Evolutionary conservation across 2,329 filamentous ascomycete genomes (phyloP), one percentile per base, ranked within the genome.

Genomic region (Coleophoma crateriformis): DNA sequence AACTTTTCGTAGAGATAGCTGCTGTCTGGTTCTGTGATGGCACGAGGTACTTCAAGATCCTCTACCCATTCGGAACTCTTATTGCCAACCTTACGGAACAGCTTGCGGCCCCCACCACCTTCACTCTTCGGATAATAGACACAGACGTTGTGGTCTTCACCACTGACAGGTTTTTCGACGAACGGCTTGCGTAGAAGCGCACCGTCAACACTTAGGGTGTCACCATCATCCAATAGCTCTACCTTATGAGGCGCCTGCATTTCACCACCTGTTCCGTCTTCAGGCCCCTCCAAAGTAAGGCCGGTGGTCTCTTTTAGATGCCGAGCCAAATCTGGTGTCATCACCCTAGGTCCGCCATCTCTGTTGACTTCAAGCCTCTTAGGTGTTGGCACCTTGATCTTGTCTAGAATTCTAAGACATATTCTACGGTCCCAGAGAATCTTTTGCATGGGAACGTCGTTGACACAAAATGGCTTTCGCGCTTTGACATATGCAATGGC

Each of bases 1-100:
- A 99, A 99, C 66, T 95, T 90, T 67, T 99, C 94, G 67, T 97
- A 99, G 54, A 99, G 82, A 72, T 92, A 99, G 67, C 91, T 97
- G 62, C 87, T 83, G 17, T 77, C 77, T 1, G 83, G 81, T 58
- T 97, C 90, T 1, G 86, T 86, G 53, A 97, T 86, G 46, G 85
- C 90, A 35, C 91, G 78, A 11, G 94, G 94, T 15, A 88, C 70
- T 14, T 73, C 81, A 52, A 99, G 77, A 11, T 84, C 84, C 14
- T 87, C 79, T 52, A 96, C 87, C 62, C 87, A 95, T 67, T 99
- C 95, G 1, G 92, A 97, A 68, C 92, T 97, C 72, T 99, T 99
- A 76, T 99, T 99, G 62, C 95, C 95, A 61, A 99, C 88, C 68
- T 99, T 99, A 50, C 94, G 81, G 71, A 99, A 99, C 3, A 99